Evolutionary conservation across 2,329 filamentous ascomycete species (phyloP), one percentile per base, ranked within the genome.

Genomic region (Xylaria hypoxylon): DNA sequence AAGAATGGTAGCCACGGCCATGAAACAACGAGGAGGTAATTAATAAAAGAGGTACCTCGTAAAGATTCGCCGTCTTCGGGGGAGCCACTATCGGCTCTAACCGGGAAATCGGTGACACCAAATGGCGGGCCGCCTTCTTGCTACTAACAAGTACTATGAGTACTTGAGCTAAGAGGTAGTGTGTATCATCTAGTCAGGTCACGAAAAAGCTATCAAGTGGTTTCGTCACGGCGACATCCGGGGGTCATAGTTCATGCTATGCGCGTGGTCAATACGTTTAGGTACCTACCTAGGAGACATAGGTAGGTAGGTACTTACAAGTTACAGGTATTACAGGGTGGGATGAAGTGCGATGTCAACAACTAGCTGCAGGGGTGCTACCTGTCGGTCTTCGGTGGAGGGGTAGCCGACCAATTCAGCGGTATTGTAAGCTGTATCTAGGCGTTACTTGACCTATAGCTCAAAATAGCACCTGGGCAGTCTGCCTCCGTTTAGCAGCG

Each of bases 201-300:
- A 52, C 55, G 33, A 51, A 35, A 35, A 63, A 33, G 17, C 15
- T 24, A 40, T 45, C 47, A 33, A 44, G 50, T 22, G 17, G 52
- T 58, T 53, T 62, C 22, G 31, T n/a, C 4, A 24, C 64, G 60
- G 64, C 55, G 64, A 63, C 64, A 59, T 57, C 64, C 64, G 64
- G 26, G 28, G n/a, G 52, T 26, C 31, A 35, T 38, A 15, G 35
- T 38, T 61, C 38, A 28, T 26, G 52, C 35, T 50, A 35, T 38
- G 56, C 61, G 26, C 52, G 35, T 42, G 52, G 47, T 33, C 47
- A 17, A 28, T 33, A 33, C 31, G 7, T 33, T 15, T 42, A 42
- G 40, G 5, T 42, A 42, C 40, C 40, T 35, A n/a, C 40, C 40
- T 45, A 47, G 6, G 44, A 10, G 22, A 22, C 10, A 24, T 47